These are phyloP conservation scores for Elaeis oleifera DNA, from an alignment of 202 grass and related monocot species.

Conservation along the genomic window DNA sequence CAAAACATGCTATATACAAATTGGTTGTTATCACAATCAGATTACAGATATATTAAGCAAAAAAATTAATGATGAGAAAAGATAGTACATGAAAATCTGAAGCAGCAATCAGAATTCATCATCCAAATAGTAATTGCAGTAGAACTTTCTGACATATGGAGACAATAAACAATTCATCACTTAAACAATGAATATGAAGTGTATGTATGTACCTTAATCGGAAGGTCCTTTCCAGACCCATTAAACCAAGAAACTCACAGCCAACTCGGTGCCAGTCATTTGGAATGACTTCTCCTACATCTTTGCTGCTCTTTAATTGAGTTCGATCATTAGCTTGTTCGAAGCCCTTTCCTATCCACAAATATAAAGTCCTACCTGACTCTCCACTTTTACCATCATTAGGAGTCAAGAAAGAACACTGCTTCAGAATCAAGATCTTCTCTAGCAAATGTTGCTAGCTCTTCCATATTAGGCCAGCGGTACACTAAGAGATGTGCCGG, in stretches of 20 bases:
- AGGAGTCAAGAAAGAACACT: conserved; percentile 67
- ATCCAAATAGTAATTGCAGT: too few relatives aligned
- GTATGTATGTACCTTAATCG: conserved; percentile 52
- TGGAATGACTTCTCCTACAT: conserved; percentile 15
- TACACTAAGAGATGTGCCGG: conserved; percentile 37
- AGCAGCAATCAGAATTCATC: too few relatives aligned
- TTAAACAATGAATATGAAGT: conserved; percentile 15
- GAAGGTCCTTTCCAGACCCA: conserved; percentile 49
- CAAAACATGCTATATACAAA: too few relatives aligned
- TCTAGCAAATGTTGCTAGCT: conserved; percentile 40
- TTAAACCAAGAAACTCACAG: conserved; percentile 63
- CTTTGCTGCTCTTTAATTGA: conserved; percentile 10
- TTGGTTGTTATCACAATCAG: too few relatives aligned
- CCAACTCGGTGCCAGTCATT: conserved; percentile 72
- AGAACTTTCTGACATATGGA: neutral
- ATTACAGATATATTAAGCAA: too few relatives aligned
- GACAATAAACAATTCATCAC: conserved; percentile 7
- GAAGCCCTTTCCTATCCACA: conserved; percentile 80
- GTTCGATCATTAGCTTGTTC: conserved; percentile 30
- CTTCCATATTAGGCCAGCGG: conserved; percentile 77
- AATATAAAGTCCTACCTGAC: conserved; percentile 38
- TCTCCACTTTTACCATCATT: conserved; percentile 38
- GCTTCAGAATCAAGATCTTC: conserved; percentile 70
- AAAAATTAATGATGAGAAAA: too few relatives aligned
- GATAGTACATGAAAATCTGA: too few relatives aligned